Conservation (phyloP, 768 basidiomycete genomes). For the Rubroboletus satanas region DNA sequence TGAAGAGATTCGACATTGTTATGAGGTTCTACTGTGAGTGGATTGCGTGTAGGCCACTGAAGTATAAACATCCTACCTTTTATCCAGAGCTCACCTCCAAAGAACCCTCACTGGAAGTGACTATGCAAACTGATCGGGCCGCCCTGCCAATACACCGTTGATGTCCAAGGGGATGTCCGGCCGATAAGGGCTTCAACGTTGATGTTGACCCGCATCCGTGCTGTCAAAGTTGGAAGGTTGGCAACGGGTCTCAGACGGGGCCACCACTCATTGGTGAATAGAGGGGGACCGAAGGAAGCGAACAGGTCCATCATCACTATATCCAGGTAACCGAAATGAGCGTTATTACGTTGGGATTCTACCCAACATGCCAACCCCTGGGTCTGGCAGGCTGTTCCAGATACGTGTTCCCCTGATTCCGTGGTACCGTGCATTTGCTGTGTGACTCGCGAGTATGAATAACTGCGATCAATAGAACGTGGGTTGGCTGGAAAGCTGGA, state of each 20-base stretch:
- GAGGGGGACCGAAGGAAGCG: neutral
- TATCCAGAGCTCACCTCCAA: neutral
- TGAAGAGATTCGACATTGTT: neutral
- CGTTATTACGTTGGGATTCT: neutral
- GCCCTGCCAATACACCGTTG: neutral
- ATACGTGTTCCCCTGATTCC: neutral
- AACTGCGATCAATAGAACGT: neutral
- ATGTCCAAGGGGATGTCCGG: no score
- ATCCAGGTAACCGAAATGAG: neutral
- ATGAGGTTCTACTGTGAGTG: neutral
- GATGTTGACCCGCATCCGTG: neutral
- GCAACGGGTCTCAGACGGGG: neutral
- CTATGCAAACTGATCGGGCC: neutral
- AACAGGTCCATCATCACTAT: no score
- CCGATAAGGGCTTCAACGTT: neutral
- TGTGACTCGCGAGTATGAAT: neutral
- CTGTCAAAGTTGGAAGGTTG: conserved; percentile 1
- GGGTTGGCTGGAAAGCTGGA: neutral
- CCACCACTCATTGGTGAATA: neutral
- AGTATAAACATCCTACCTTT: conserved; percentile 4
- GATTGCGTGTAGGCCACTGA: neutral
- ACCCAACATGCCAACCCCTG: conserved; percentile 9
- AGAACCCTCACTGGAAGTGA: neutral
- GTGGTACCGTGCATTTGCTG: neutral
- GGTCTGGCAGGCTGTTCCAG: neutral